Base-by-base conservation (phyloP, 495 filamentous ascomycete genomes). In the Terfezia boudieri region DNA sequence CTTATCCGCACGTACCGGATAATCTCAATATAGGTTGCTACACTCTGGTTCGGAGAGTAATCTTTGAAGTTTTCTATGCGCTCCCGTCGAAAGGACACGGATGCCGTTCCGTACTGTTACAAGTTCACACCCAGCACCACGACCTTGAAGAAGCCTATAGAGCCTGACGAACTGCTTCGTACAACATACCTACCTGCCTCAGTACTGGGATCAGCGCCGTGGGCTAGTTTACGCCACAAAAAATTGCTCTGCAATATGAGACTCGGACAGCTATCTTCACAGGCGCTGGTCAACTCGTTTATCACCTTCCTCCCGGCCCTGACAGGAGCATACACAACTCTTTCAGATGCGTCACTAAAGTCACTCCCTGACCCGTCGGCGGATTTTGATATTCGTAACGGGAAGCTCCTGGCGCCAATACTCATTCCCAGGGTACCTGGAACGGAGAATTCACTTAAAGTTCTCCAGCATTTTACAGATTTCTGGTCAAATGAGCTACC, bases 401-500 rank as follows among this genome's bases (percentile, higher is more conserved):
- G 86, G 54, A 69, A 73, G 8, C 71, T 98, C 20, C 74, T 96
- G n/a, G 71, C 88, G 1, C 90, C 88, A 1, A 89, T 98, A 57
- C 76, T 98, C n/a, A 78, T 76, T 22, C 81, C 89, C 35, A 84
- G 90, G 54, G 88, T 98, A 32, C 80, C 90, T 23, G 90, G 89
- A 20, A 94, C 85, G 5, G 70, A 76, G 2, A 85, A 84, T 35
- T 86, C 79, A n/a, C 67, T 69, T 12, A 71, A 71, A 8, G 88
- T 85, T 2, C 81, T 86, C 51, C 70, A 79, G 26, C 92, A 96
- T 69, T 84, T 98, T 58, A 74, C 77, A 49, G 67, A 83, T 63
- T 98, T 87, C 71, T 90, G 94, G 65, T 66, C 67, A 7, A 71
- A 68, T 6, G 68, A 77, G 26, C 76, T 98, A 2, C 86, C 86